Base-by-base conservation (phyloP, 495 filamentous ascomycete species). In the Stereocaulon alpinum region DNA sequence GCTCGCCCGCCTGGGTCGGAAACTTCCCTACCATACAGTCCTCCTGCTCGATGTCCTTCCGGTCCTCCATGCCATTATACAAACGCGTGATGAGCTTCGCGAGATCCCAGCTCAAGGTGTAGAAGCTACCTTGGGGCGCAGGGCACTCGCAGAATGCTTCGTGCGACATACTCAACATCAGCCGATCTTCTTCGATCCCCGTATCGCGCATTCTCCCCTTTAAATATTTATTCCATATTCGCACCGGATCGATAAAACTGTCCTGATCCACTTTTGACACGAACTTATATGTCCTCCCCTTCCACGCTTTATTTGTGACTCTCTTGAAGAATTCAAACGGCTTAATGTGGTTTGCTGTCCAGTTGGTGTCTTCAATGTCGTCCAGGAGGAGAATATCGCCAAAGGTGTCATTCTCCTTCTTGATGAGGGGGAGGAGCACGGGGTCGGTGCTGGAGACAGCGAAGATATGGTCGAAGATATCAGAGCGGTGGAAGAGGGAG, bases 181-280 rank as follows among this genome's bases (percentile, higher is more conserved):
- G 15, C 49, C 49, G 15, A 32, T 40, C 29, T 14, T 40, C 30
- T 37, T 32, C 17, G 30, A 30, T 40, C 30, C 27, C 32, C 12
- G 29, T 18, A 11, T 22, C 20, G 44, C 18, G 20, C 44, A 48
- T 48, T 53, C 49, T 53, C 15, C 29, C 32, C 4, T 53, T 53
- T 18, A 53, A 2, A 22, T 53, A 53, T 53, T 18, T 53, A n/a
- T 53, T 40, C 49, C 49, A 53, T 20, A 18, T 40, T 32, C 49
- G 49, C 15, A 53, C 49, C 27, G 49, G 49, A 7, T 53, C 49
- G 27, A 53, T 27, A 32, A 18, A 53, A 22, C 29, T 32, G 34
- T 53, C 49, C 32, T 53, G 49, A 53, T 53, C 49, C 49, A 53
- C 27, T 53, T 53, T 53, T 27, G 49, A 53, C 29, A 53, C 49